Percentiles rank a stretch among this genome's conserved stretches.
These are phyloP conservation scores for Xenoacremonium recifei DNA, from an alignment of 2,329 filamentous ascomycete genomes.

Conservation along the genomic window DNA sequence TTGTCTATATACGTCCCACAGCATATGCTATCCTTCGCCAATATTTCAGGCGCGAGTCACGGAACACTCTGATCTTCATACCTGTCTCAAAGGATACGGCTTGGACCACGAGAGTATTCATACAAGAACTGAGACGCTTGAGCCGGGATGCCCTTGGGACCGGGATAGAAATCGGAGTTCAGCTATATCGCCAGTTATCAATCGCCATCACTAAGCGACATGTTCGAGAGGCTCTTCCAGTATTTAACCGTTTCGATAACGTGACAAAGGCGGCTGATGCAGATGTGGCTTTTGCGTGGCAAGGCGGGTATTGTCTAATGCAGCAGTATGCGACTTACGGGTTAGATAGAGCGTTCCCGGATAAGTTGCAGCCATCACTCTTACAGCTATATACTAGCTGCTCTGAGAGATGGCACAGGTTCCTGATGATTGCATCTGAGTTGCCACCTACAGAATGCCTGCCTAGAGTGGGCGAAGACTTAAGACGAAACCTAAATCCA, in stretches of 20 bases:
- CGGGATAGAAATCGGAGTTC: slow-evolving; percentile 1
- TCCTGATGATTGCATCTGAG: background rate
- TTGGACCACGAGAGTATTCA: slow-evolving; percentile 3
- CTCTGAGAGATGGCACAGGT: slow-evolving; percentile 1
- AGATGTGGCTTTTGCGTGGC: slow-evolving; percentile 4
- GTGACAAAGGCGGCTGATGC: background rate
- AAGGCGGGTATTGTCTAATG: slow-evolving; percentile 1
- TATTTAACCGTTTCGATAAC: slow-evolving; percentile 5
- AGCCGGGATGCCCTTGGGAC: background rate
- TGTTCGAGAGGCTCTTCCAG: background rate
- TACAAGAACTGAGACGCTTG: background rate
- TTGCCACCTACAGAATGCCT: background rate
- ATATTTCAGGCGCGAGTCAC: slow-evolving; percentile 1
- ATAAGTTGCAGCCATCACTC: slow-evolving; percentile 6
- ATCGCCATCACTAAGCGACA: slow-evolving; percentile 4
- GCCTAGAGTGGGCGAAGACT: background rate
- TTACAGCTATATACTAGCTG: slow-evolving; percentile 2
- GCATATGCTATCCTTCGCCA: slow-evolving; percentile 3
- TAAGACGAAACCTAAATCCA: background rate
- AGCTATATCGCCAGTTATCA: slow-evolving; percentile 4
- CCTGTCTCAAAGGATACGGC: background rate
- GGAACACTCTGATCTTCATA: background rate
- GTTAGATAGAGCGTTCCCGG: slow-evolving; percentile 4
- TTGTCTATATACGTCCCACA: slow-evolving; percentile 5
- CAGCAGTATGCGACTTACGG: slow-evolving; percentile 4